These are phyloP conservation scores for Leccinum sublutescens DNA, from an alignment of 768 basidiomycete species.

Conservation along the genomic window DNA sequence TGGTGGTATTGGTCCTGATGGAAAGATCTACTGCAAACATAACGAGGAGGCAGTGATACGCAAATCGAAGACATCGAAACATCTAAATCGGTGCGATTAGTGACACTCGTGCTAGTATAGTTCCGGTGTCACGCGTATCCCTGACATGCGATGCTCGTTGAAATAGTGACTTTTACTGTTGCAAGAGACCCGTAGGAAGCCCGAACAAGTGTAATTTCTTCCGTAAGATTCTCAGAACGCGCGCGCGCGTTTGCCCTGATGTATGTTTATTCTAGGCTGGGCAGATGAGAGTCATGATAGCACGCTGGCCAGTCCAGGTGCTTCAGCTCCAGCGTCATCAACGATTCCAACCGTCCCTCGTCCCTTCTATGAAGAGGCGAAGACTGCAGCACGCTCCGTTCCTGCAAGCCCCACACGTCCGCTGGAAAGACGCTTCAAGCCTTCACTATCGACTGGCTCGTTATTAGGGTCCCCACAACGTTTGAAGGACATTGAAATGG, in stretches of 20 bases:
- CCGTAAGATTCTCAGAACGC: conserved; percentile 26
- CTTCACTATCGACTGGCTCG: neutral
- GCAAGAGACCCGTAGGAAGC: conserved; percentile 24
- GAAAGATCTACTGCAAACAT: conserved; percentile 41
- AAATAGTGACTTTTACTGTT: conserved; percentile 40
- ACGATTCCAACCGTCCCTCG: neutral
- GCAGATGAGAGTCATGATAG: conserved; percentile 22
- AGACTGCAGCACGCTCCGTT: neutral
- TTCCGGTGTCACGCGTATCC: neutral
- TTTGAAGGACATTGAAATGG: conserved; percentile 14
- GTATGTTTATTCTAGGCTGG: conserved; percentile 29
- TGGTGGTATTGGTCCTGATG: conserved; percentile 24
- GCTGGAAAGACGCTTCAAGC: neutral
- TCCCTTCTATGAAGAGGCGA: conserved; percentile 1
- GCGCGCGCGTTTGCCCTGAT: neutral
- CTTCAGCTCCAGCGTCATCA: neutral
- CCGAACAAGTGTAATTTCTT: conserved; percentile 36
- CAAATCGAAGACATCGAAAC: conserved; percentile 33
- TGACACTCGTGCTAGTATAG: neutral
- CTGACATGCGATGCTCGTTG: conserved; percentile 7
- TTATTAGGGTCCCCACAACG: conserved; percentile 11
- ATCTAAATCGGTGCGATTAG: conserved; percentile 40
- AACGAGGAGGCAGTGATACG: conserved; percentile 29
- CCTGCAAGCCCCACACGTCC: conserved; percentile 1
- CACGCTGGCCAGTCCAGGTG: neutral